Percentiles rank a stretch among this genome's conserved stretches.
phyloP scores from a whole-genome alignment of 1,284 basidiomycete genomes.

The Xerocomus amazonicus region DNA sequence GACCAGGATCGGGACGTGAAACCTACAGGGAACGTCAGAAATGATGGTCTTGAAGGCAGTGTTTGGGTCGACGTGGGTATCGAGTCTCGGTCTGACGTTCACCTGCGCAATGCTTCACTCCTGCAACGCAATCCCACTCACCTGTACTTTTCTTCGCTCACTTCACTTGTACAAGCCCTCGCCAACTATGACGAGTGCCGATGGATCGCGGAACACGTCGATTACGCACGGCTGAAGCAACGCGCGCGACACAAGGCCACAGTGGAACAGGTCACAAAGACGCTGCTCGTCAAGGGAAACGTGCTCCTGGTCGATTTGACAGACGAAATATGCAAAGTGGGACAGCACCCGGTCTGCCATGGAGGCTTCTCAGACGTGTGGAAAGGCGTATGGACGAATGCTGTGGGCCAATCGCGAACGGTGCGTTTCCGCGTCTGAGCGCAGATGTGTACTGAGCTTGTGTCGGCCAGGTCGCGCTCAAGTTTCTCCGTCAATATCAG shows the following conservation, averaged over 20 bases:
- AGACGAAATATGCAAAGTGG: slow-evolving; percentile 44
- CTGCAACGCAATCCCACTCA: slow-evolving; percentile 46
- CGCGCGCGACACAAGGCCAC: slow-evolving; percentile 52
- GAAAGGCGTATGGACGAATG: slow-evolving; percentile 52
- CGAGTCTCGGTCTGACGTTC: slow-evolving; percentile 48
- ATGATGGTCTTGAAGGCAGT: slow-evolving; percentile 1
- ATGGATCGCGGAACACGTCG: slow-evolving; percentile 44
- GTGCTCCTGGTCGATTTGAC: slow-evolving; percentile 50
- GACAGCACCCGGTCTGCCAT: slow-evolving; percentile 41
- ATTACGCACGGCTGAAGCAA: slow-evolving; percentile 51
- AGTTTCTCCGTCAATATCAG: slow-evolving; percentile 53
- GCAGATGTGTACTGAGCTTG: not conserved
- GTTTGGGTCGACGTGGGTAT: slow-evolving; percentile 42
- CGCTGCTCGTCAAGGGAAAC: slow-evolving; percentile 46
- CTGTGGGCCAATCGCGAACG: slow-evolving; percentile 36
- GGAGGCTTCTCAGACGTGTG: slow-evolving; percentile 59
- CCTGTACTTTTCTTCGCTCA: slow-evolving; percentile 51
- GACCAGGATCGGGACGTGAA: slow-evolving; percentile 8
- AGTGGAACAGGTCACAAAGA: slow-evolving; percentile 53
- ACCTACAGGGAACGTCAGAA: not conserved
- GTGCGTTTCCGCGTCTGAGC: slow-evolving; percentile 26
- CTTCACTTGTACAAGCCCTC: slow-evolving; percentile 47
- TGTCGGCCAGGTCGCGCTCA: slow-evolving; percentile 46
- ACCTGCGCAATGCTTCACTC: slow-evolving; percentile 54
- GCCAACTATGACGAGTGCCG: slow-evolving; percentile 51